These are phyloP conservation scores for Plicaturopsis crispa DNA, from an alignment of 768 basidiomycete species.

Conservation along the genomic window DNA sequence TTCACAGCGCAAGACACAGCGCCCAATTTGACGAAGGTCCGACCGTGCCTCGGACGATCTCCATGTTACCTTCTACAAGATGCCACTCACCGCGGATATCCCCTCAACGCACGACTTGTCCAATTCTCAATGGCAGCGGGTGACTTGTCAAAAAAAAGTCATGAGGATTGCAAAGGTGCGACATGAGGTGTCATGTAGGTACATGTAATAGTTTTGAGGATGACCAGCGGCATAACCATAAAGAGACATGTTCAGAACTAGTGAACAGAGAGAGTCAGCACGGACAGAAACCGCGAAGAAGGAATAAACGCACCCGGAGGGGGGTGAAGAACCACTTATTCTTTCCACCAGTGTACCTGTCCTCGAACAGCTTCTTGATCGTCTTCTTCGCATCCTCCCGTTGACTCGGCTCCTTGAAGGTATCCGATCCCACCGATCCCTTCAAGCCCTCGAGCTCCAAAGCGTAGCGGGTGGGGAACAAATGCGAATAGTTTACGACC, in stretches of 20 bases:
- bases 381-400: slow-evolving; percentile 93
- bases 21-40: too few relatives aligned
- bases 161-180: too few relatives aligned
- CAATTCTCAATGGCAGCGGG: too few relatives aligned
- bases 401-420: slow-evolving; percentile 96
- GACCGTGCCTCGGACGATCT: too few relatives aligned
- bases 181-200: slow-evolving; percentile 17
- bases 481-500: slow-evolving; percentile 97
- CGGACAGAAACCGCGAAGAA: neutral
- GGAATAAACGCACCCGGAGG: slow-evolving; percentile 62
- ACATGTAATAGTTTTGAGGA: slow-evolving; percentile 26
- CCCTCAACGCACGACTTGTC: too few relatives aligned
- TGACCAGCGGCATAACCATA: slow-evolving; percentile 6
- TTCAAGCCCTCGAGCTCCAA: slow-evolving; percentile 95
- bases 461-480: slow-evolving; percentile 98
- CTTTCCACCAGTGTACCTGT: slow-evolving; percentile 88
- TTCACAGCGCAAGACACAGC: too few relatives aligned
- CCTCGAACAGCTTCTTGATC: slow-evolving; percentile 95
- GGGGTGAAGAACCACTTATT: slow-evolving; percentile 97
- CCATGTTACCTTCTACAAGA: too few relatives aligned
- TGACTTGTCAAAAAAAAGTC: too few relatives aligned
- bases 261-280: neutral
- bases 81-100: too few relatives aligned
- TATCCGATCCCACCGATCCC: slow-evolving; percentile 74
- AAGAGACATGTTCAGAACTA: slow-evolving; percentile 27